Evolutionary conservation across 2,329 filamentous ascomycete species (phyloP).

Genomic region (Trichoderma arundinaceum): DNA sequence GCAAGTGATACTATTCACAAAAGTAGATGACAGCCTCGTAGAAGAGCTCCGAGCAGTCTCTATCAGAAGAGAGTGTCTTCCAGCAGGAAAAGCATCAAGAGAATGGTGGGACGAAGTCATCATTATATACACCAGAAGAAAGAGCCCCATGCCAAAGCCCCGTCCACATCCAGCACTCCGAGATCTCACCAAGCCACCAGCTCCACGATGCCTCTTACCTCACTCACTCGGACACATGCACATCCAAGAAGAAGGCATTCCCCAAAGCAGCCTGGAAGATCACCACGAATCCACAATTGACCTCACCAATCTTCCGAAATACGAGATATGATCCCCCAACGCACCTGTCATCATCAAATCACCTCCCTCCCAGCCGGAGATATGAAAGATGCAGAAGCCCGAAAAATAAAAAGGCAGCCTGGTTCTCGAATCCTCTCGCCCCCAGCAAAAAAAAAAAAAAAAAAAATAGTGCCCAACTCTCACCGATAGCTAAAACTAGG

Average conservation of each 20-base stretch:
- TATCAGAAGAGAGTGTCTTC: background rate
- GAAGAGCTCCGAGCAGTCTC: background rate
- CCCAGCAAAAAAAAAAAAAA: background rate
- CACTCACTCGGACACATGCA: background rate
- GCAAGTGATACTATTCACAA: slow-evolving; percentile 4
- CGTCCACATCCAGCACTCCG: background rate
- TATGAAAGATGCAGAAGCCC: background rate
- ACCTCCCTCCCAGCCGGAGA: background rate
- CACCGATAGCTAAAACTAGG: slow-evolving; percentile 2
- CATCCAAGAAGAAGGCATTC: background rate
- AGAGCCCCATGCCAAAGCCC: background rate
- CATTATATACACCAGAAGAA: slow-evolving; percentile 24
- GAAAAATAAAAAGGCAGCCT: background rate
- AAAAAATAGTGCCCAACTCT: background rate
- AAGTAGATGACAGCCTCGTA: background rate
- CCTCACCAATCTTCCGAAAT: slow-evolving; percentile 24
- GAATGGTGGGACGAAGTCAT: slow-evolving; percentile 4
- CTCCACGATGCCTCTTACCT: slow-evolving; percentile 23
- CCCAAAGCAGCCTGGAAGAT: background rate
- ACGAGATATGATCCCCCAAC: slow-evolving; percentile 21
- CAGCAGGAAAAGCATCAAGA: background rate
- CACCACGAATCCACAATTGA: slow-evolving; percentile 2
- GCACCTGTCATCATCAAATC: background rate
- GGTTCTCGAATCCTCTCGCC: slow-evolving; percentile 2
- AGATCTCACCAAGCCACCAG: slow-evolving; percentile 20